Conservation (phyloP, 176 grass and related monocot genomes). For the Thinopyrum elongatum region DNA sequence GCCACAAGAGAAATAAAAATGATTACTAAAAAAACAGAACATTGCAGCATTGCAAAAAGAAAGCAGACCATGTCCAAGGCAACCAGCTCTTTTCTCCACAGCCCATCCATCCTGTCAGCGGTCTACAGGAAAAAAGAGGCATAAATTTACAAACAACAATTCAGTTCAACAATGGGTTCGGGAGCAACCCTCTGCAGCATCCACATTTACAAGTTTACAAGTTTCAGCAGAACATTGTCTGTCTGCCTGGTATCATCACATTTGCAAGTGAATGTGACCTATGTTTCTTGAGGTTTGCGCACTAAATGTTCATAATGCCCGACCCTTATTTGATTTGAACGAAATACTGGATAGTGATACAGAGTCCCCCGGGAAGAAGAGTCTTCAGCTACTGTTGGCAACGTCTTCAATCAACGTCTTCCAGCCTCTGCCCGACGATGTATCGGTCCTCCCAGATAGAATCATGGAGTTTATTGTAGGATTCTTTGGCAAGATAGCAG, state of each 20-base stretch:
- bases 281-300: not conserved
- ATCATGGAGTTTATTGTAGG: slow-evolving; percentile 35
- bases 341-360: not conserved
- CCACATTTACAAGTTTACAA: not conserved
- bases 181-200: not conserved
- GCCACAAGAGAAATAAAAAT: no score
- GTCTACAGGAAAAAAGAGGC: not conserved
- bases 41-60: no score
- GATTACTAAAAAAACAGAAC: no score
- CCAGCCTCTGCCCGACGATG: slow-evolving; percentile 40
- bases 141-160: not conserved
- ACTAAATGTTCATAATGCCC: not conserved
- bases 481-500: slow-evolving; percentile 22
- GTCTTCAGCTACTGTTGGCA: not conserved
- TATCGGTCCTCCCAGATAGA: slow-evolving; percentile 50
- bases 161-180: not conserved
- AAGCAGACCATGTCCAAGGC: no score
- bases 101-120: not conserved
- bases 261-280: not conserved
- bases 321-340: slow-evolving; percentile 7
- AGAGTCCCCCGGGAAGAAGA: not conserved
- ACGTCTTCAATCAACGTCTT: slow-evolving; percentile 36
- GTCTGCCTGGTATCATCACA: not conserved
- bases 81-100: no score
- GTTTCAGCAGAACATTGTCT: not conserved